Evolutionary conservation across 148 eudicot genomes (phyloP).

Genomic region (Spergularia marina): DNA sequence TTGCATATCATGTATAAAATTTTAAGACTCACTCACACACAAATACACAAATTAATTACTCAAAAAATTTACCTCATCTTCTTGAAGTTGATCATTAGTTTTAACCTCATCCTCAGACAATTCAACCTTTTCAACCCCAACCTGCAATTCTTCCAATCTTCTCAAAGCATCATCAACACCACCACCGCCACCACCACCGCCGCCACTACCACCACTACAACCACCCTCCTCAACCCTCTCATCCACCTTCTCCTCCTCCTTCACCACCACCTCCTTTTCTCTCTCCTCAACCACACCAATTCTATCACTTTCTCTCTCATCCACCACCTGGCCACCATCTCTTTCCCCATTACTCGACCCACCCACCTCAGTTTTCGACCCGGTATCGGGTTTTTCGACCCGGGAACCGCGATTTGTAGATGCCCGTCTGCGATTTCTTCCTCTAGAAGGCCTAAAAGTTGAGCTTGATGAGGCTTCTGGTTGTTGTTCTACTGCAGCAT

Average conservation of each 20-base stretch:
- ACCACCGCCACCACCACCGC: slow-evolving; percentile 6
- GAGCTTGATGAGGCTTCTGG: slow-evolving; percentile 11
- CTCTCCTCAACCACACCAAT: slow-evolving; percentile 6
- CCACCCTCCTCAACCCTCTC: slow-evolving; percentile 4
- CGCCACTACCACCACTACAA: slow-evolving; percentile 5
- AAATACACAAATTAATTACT: not conserved
- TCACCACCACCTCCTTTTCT: slow-evolving; percentile 1
- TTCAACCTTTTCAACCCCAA: slow-evolving; percentile 49
- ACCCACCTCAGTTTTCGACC: slow-evolving; percentile 28
- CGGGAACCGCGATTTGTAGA: slow-evolving; percentile 28
- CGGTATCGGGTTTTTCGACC: slow-evolving; percentile 23
- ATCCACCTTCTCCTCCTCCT: not conserved
- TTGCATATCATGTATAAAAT: not conserved
- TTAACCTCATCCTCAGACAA: slow-evolving; percentile 52
- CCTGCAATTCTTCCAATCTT: slow-evolving; percentile 45
- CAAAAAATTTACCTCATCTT: slow-evolving; percentile 69
- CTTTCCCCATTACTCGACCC: slow-evolving; percentile 18
- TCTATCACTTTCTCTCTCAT: slow-evolving; percentile 24
- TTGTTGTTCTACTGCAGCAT: not conserved
- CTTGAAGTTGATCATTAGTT: slow-evolving; percentile 79
- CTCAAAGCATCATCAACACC: slow-evolving; percentile 39
- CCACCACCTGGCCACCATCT: slow-evolving; percentile 20
- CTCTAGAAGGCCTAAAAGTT: slow-evolving; percentile 7
- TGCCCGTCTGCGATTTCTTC: slow-evolving; percentile 28
- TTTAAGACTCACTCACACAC: not conserved